These are phyloP conservation scores for Fagus sylvatica DNA, from an alignment of 306 rosid genomes.

Conservation along the genomic window DNA sequence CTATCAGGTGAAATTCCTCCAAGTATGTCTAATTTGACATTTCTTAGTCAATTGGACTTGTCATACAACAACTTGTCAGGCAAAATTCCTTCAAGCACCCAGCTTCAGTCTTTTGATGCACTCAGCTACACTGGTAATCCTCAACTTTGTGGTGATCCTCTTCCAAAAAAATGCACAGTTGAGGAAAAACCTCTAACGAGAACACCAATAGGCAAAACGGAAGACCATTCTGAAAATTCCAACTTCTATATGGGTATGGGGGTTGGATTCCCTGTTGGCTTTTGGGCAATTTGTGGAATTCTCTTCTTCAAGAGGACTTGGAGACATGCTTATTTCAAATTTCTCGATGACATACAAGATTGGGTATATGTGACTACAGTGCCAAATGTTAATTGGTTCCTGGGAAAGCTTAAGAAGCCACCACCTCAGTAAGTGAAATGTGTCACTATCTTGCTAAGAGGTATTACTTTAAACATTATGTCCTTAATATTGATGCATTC, in stretches of 20 bases:
- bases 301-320: neutral
- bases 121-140: neutral
- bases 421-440: too few relatives aligned
- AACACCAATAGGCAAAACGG: too few relatives aligned
- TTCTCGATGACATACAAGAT: too few relatives aligned
- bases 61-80: too few relatives aligned
- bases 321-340: neutral
- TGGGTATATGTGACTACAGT: too few relatives aligned
- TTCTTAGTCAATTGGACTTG: neutral
- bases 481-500: too few relatives aligned
- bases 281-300: constrained; percentile 5
- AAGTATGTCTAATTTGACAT: neutral
- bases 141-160: neutral
- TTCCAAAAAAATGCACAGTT: fast-evolving
- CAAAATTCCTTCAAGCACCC: neutral
- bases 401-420: too few relatives aligned
- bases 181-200: fast-evolving
- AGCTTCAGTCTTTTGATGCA: neutral
- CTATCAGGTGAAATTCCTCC: neutral
- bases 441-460: too few relatives aligned
- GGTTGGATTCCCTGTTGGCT: neutral
- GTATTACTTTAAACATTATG: too few relatives aligned
- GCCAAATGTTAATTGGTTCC: too few relatives aligned
- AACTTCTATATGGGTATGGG: constrained; percentile 19
- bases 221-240: too few relatives aligned